Percentiles rank a stretch among this genome's conserved stretches.
phyloP scores from a whole-genome alignment of 2,329 filamentous ascomycete genomes.

The Aspergillus brasiliensis region DNA sequence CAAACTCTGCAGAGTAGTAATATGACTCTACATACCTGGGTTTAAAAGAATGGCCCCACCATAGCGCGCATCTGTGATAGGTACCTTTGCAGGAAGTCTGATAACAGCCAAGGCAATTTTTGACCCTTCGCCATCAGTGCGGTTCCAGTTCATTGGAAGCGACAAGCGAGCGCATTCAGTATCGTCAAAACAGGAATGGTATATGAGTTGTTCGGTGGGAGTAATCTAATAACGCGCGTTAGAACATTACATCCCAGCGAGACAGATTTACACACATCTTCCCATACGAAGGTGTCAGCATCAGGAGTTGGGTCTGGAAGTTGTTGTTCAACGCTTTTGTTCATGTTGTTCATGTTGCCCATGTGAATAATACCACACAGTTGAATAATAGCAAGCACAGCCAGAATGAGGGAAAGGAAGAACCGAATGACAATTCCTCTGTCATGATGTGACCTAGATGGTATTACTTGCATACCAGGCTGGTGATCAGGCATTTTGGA shows the following conservation, averaged over 20 bases:
- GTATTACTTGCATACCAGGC: background rate
- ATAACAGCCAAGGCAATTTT: slow-evolving; percentile 8
- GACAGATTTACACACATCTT: background rate
- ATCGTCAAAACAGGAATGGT: slow-evolving; percentile 1
- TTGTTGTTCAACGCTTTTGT: background rate
- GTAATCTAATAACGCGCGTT: background rate
- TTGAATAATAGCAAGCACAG: background rate
- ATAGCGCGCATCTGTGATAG: slow-evolving; percentile 3
- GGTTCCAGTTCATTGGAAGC: slow-evolving; percentile 11
- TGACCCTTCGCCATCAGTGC: background rate
- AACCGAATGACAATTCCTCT: background rate
- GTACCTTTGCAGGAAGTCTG: slow-evolving; percentile 8
- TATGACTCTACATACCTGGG: background rate
- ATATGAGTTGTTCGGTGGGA: background rate
- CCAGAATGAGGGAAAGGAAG: background rate
- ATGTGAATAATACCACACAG: too few species aligned
- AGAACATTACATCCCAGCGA: background rate
- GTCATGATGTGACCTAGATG: background rate
- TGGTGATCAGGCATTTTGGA: background rate
- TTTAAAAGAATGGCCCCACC: background rate
- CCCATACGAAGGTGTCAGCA: background rate
- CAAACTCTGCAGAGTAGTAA: background rate
- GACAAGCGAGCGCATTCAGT: slow-evolving; percentile 5
- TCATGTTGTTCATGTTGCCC: too few species aligned
- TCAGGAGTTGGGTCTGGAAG: too few species aligned